Base-by-base conservation (phyloP, 2,329 filamentous ascomycete genomes). In the Pezicula carpinea region DNA sequence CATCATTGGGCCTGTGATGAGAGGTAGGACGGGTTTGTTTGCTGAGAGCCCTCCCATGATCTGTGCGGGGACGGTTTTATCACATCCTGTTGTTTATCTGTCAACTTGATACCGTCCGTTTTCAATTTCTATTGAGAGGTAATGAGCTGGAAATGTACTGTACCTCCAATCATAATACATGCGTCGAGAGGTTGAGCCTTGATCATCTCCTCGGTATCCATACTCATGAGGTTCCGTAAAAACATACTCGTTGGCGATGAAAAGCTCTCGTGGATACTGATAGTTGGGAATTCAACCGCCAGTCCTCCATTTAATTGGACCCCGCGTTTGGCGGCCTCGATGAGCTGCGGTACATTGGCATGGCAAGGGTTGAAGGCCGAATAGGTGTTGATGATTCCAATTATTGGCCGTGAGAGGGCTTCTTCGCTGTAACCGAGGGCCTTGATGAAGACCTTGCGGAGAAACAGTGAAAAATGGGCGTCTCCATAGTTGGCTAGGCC, bases 191-290 rank as follows among this genome's bases (percentile, higher is more conserved):
- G 85, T 63, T 89, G 85, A 0, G 83, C 84, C 36, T 71, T 70
- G 44, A 88, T 81, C 85, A 89, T 89, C 68, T 89, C 85, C 62
- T 89, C 85, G 0, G 85, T 89, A 59, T 89, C 85, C 82, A 89
- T 87, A 54, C 80, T 83, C 85, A 89, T 89, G 47, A 89, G 59
- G 53, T 89, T 89, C 26, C 85, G 66, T 40, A 89, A 59, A 46
- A 81, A 88, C 85, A 89, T 88, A 66, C 83, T 87, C 4, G 85
- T 88, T 2, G 85, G 85, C 38, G 75, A 70, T 0, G 84, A 73
- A 59, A 89, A 89, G 3, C 72, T 76, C 70, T 89, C 85, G 54
- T 85, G 80, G 1, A 89, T 60, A 52, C 80, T 86, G 46, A 89
- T 87, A 0, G 85, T 89, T 0, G 85, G 85, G 53, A 89, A 89